phyloP scores from a whole-genome alignment of 139 green algal species.

The Astrephomene gubernaculifera region DNA sequence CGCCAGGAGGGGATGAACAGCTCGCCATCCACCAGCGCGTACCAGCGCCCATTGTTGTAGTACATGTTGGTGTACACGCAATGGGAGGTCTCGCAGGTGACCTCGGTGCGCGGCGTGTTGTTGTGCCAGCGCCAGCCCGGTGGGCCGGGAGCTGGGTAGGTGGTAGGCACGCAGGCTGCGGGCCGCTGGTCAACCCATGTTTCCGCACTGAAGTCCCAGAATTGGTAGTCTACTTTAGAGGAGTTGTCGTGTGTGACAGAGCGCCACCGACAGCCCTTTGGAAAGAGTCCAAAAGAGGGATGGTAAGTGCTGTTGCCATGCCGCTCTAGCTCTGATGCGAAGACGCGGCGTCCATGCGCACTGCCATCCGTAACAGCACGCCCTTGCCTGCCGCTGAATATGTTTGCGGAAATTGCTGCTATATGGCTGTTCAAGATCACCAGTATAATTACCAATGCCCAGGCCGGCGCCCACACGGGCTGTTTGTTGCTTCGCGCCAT shows the following conservation, averaged over 20 bases:
- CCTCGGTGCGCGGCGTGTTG: slow-evolving; percentile 68
- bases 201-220: slow-evolving; percentile 56
- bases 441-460: too few relatives aligned
- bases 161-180: slow-evolving; percentile 58
- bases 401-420: too few relatives aligned
- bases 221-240: slow-evolving; percentile 65
- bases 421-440: too few relatives aligned
- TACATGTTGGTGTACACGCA: slow-evolving; percentile 68
- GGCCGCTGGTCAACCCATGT: slow-evolving; percentile 66
- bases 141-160: slow-evolving; percentile 42
- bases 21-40: slow-evolving; percentile 74
- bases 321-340: slow-evolving; percentile 1
- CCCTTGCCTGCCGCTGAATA: too few relatives aligned
- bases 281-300: slow-evolving; percentile 75
- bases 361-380: too few relatives aligned
- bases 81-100: slow-evolving; percentile 51
- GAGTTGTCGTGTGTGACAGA: slow-evolving; percentile 47
- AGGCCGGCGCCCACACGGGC: too few relatives aligned
- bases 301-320: slow-evolving; percentile 52
- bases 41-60: slow-evolving; percentile 86
- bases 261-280: slow-evolving; percentile 78
- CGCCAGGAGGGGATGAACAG: slow-evolving; percentile 55
- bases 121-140: slow-evolving; percentile 59
- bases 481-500: too few relatives aligned
- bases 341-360: background rate